A percentile compares a stretch with the other conserved stretches of the same genome.
phyloP scores from a whole-genome alignment of 2,329 filamentous ascomycete genomes.

The Arthrinium puccinioides region DNA sequence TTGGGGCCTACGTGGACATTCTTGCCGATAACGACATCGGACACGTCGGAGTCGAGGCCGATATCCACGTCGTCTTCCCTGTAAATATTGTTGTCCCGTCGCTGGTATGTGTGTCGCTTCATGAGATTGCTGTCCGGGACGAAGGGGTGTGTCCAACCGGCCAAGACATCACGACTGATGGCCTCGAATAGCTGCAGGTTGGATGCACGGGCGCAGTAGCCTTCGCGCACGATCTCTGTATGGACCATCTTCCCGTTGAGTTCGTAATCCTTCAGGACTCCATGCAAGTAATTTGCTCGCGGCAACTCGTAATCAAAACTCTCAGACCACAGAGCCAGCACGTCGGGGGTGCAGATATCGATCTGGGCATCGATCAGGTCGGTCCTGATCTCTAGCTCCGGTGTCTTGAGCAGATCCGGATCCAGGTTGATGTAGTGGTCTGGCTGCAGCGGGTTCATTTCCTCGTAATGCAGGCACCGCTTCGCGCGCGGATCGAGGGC shows the following conservation, averaged over 20 bases:
- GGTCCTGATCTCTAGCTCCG: constrained; percentile 73
- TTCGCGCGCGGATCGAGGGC: constrained; percentile 74
- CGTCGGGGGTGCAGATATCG: constrained; percentile 95
- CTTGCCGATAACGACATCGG: constrained; percentile 68
- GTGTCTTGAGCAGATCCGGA: constrained; percentile 64
- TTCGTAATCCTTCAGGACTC: constrained; percentile 93
- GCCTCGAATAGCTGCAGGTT: constrained; percentile 87
- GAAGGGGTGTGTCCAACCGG: constrained; percentile 81
- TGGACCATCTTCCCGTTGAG: constrained; percentile 96
- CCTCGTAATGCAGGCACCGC: constrained; percentile 88
- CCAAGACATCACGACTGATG: constrained; percentile 78
- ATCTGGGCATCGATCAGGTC: constrained; percentile 92
- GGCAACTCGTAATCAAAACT: constrained; percentile 95
- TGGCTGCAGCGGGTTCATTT: constrained; percentile 64
- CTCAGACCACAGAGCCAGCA: constrained; percentile 91
- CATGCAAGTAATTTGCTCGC: constrained; percentile 80
- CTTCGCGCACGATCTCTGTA: constrained; percentile 72
- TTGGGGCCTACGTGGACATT: constrained; percentile 69
- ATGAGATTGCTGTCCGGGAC: constrained; percentile 85
- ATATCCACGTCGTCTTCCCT: constrained; percentile 72
- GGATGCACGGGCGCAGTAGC: constrained; percentile 80
- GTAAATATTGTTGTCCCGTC: constrained; percentile 63
- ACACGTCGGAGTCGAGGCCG: constrained; percentile 63
- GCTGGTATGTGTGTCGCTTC: constrained; percentile 67
- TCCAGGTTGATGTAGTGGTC: constrained; percentile 67